Percentiles rank a stretch among this genome's conserved stretches.
These are phyloP conservation scores for Coniferiporia sulphurascens DNA, from an alignment of 1,284 basidiomycete genomes.

Conservation along the genomic window DNA sequence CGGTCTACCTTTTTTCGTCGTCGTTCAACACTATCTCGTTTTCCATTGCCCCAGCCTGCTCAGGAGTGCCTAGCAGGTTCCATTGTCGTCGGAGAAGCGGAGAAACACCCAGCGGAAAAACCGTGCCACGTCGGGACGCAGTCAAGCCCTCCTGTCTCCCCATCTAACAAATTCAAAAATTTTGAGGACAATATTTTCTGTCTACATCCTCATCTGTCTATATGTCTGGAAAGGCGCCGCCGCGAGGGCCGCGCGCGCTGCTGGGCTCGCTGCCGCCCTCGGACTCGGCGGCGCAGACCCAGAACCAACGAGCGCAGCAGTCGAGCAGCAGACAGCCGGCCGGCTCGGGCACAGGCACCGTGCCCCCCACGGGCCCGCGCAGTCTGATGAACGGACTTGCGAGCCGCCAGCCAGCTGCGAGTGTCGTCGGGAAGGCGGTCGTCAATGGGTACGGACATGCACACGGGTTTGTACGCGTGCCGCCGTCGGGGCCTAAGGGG, in stretches of 20 bases:
- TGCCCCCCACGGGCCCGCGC: conserved; percentile 31
- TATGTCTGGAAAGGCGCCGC: conserved; percentile 74
- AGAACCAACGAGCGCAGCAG: neutral
- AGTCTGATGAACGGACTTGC: conserved; percentile 28
- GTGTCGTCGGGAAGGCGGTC: conserved; percentile 13
- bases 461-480: neutral
- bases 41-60: neutral
- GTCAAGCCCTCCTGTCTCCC: neutral
- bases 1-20: too few relatives aligned
- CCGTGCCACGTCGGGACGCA: neutral
- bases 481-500: conserved; percentile 14
- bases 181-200: neutral
- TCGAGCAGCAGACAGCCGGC: conserved; percentile 26
- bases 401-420: conserved; percentile 15
- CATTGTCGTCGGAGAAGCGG: neutral
- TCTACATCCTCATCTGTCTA: neutral
- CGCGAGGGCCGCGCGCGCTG: conserved; percentile 65
- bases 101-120: neutral
- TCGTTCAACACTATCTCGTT: neutral
- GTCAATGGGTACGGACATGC: conserved; percentile 3
- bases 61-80: neutral
- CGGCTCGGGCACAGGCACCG: conserved; percentile 25
- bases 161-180: neutral
- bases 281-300: conserved; percentile 22
- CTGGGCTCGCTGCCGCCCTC: conserved; percentile 38